Evolutionary conservation across 371 early-diverging fungal genomes (phyloP).

Genomic region (Syncephalastrum racemosum): DNA sequence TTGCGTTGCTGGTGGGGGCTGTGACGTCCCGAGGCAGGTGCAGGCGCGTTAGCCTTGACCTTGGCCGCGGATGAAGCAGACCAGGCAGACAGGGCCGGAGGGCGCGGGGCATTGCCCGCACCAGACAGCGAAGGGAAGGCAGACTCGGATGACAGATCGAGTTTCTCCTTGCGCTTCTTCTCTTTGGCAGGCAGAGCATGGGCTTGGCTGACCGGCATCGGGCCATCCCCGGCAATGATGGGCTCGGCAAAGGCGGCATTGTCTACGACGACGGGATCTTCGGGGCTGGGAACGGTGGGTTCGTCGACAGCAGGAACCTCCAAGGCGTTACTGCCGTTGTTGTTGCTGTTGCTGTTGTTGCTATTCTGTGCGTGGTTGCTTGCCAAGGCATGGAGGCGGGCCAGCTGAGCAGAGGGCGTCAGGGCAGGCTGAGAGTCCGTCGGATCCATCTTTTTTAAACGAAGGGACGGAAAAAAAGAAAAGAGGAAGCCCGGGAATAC

Average conservation of each 20-base stretch:
- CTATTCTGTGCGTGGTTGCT: constrained; percentile 2
- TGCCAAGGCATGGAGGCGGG: constrained; percentile 48
- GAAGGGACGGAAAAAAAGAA: constrained; percentile 4
- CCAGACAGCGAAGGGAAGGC: constrained; percentile 74
- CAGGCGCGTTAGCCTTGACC: constrained; percentile 33
- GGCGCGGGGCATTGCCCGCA: constrained; percentile 41
- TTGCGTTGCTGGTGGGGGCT: constrained; percentile 3
- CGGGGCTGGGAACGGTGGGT: constrained; percentile 39
- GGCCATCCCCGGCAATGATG: constrained; percentile 47
- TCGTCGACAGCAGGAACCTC: constrained; percentile 18
- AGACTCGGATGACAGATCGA: constrained; percentile 64
- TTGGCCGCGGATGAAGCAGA: constrained; percentile 49
- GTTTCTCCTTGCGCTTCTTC: constrained; percentile 27
- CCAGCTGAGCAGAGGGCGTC: constrained; percentile 49
- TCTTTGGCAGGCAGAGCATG: constrained; percentile 18
- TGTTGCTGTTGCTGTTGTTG: constrained; percentile 6
- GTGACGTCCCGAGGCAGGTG: constrained; percentile 16
- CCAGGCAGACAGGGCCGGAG: constrained; percentile 47
- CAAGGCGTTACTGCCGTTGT: constrained; percentile 4
- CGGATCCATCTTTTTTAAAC: constrained; percentile 20
- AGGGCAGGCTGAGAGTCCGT: constrained; percentile 26
- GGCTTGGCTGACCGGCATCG: constrained; percentile 39
- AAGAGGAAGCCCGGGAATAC: constrained; percentile 5
- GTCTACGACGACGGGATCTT: constrained; percentile 46
- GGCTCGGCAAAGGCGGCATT: constrained; percentile 40